Percentiles rank a stretch among this genome's conserved stretches.
Evolutionary conservation across 1,139 yeast species (phyloP).

Genomic region (Taphrina flavorubra): DNA sequence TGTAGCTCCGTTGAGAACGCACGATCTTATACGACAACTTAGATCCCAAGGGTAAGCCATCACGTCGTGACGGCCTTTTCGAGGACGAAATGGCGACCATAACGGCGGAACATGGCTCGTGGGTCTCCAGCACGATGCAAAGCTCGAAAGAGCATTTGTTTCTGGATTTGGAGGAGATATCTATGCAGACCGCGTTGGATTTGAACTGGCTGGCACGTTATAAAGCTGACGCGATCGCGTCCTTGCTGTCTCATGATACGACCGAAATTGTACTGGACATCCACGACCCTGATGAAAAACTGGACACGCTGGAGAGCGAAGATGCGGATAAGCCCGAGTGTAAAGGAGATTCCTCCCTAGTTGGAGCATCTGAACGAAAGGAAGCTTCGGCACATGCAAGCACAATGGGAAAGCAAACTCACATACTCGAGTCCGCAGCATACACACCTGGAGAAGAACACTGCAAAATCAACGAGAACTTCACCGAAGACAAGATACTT

Average conservation of each 20-base stretch:
- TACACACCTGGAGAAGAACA: background rate
- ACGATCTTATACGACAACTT: too few species aligned
- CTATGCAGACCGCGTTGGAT: slow-evolving; percentile 27
- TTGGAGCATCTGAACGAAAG: background rate
- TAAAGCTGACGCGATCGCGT: background rate
- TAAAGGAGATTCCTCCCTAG: background rate
- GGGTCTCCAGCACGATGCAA: background rate
- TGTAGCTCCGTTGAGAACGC: too few species aligned
- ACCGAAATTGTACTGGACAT: background rate
- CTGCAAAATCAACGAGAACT: background rate
- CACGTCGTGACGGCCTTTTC: too few species aligned
- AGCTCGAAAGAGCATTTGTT: background rate
- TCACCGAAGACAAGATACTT: background rate
- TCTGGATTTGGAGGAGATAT: slow-evolving; percentile 16
- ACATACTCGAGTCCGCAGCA: background rate
- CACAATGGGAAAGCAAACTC: background rate
- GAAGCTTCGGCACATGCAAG: background rate
- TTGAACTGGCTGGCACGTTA: slow-evolving; percentile 25
- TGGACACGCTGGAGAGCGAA: background rate
- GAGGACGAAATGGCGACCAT: background rate
- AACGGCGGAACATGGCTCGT: background rate
- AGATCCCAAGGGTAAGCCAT: too few species aligned
- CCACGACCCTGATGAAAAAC: background rate
- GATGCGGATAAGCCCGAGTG: background rate
- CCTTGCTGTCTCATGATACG: background rate